Percentiles rank a stretch among this genome's conserved stretches.
These are phyloP conservation scores for Centaurea solstitialis DNA, from an alignment of 129 eudicot species.

Conservation along the genomic window DNA sequence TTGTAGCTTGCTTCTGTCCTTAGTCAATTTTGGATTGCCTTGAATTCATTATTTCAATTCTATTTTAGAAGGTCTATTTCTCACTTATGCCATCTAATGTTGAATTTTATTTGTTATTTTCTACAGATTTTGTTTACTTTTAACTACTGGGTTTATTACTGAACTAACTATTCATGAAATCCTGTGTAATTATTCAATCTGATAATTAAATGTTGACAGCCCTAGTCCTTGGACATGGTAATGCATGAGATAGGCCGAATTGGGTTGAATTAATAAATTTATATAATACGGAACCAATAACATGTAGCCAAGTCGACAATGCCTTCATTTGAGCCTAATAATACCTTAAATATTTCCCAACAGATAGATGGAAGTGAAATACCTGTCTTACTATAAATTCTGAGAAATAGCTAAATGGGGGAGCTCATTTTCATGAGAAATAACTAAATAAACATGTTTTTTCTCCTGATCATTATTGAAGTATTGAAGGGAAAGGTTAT, in stretches of 20 bases:
- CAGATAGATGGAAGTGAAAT: background rate
- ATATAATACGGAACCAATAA: background rate
- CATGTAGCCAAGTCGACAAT: background rate
- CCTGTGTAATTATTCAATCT: background rate
- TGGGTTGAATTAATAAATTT: background rate
- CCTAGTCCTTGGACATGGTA: background rate
- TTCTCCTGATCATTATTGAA: background rate
- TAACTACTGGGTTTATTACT: background rate
- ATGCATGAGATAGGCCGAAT: background rate
- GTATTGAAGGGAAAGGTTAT: background rate
- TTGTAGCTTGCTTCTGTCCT: too few species aligned
- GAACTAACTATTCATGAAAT: background rate
- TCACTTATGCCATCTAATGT: background rate
- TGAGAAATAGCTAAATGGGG: background rate
- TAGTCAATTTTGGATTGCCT: background rate
- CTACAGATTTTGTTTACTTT: background rate
- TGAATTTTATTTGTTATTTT: background rate
- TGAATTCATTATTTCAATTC: background rate
- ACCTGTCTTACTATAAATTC: background rate
- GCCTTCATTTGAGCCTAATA: background rate
- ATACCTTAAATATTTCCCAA: background rate
- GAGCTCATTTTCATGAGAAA: background rate
- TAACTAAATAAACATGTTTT: background rate
- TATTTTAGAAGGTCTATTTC: slow-evolving; percentile 1
- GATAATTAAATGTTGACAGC: background rate